These are phyloP conservation scores for Agrocybe praecox DNA, from an alignment of 768 basidiomycete species.

Conservation along the genomic window DNA sequence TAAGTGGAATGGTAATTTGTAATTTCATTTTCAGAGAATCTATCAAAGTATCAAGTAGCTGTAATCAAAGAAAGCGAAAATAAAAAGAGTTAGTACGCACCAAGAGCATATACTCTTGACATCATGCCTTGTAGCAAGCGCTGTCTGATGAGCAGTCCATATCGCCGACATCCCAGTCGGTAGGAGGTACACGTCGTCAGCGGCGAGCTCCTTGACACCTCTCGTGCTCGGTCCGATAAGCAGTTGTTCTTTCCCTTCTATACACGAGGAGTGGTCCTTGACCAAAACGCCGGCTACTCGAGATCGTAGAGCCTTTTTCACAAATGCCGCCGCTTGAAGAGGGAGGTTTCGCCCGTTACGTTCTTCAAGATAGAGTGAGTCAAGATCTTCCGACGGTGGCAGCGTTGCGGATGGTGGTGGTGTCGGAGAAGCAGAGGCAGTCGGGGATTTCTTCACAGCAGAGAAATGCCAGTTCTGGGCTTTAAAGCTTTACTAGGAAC, in stretches of 20 bases:
- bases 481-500: too few species aligned
- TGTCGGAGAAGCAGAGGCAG: slow-evolving; percentile 6
- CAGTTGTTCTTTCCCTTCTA: too few species aligned
- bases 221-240: too few species aligned
- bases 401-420: not conserved
- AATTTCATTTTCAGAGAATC: too few species aligned
- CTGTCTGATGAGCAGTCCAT: slow-evolving; percentile 85
- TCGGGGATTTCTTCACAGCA: slow-evolving; percentile 15
- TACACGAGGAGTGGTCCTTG: too few species aligned
- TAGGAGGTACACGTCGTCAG: too few species aligned
- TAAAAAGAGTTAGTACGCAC: slow-evolving; percentile 63
- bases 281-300: too few species aligned
- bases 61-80: not conserved
- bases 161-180: slow-evolving; percentile 99
- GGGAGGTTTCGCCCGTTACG: slow-evolving; percentile 93
- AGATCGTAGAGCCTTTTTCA: too few species aligned
- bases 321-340: too few species aligned
- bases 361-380: slow-evolving; percentile 84
- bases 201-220: too few species aligned
- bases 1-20: too few species aligned
- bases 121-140: slow-evolving; percentile 48
- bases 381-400: slow-evolving; percentile 56
- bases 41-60: slow-evolving; percentile 27
- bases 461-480: too few species aligned
- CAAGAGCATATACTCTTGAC: slow-evolving; percentile 94